A percentile compares a stretch with the other conserved stretches of the same genome.
phyloP scores from a whole-genome alignment of 805 yeast species.

The Danielia reshetovae region DNA sequence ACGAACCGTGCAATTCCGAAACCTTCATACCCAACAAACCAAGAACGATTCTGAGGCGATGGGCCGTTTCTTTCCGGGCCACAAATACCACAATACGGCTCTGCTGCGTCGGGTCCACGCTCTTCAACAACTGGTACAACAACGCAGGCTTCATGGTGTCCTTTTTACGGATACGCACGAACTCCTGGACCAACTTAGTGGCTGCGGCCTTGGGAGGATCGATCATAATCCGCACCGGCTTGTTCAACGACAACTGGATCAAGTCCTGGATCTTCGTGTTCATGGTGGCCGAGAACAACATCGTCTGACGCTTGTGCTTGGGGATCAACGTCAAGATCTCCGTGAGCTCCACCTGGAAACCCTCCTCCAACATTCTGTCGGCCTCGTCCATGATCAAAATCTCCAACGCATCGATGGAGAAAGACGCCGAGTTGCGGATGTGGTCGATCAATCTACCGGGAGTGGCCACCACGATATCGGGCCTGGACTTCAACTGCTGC shows the following conservation, averaged over 20 bases:
- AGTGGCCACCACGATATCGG: constrained; percentile 95
- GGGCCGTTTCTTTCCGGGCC: constrained; percentile 87
- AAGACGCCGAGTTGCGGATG: constrained; percentile 89
- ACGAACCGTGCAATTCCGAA: constrained; percentile 77
- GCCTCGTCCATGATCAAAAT: constrained; percentile 95
- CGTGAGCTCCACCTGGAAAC: constrained; percentile 91
- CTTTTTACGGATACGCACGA: constrained; percentile 90
- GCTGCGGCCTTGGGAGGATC: constrained; percentile 97
- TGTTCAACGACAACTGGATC: constrained; percentile 80
- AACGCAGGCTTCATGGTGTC: constrained; percentile 81
- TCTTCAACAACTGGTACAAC: constrained; percentile 64
- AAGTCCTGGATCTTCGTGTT: constrained; percentile 86
- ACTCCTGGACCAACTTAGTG: constrained; percentile 84
- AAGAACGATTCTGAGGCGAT: constrained; percentile 69
- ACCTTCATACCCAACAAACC: constrained; percentile 76
- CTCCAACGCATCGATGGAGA: constrained; percentile 86
- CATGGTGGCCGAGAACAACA: constrained; percentile 97
- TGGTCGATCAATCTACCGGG: constrained; percentile 99
- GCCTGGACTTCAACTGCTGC: constrained; percentile 85
- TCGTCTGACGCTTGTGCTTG: constrained; percentile 79
- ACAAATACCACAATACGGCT: constrained; percentile 87
- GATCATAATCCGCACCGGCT: constrained; percentile 92
- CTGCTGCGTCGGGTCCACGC: constrained; percentile 57
- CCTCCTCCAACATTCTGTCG: constrained; percentile 98
- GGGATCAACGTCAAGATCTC: constrained; percentile 89